phyloP scores from a whole-genome alignment of 139 green algal species.

The Helicosporidium sp. region DNA sequence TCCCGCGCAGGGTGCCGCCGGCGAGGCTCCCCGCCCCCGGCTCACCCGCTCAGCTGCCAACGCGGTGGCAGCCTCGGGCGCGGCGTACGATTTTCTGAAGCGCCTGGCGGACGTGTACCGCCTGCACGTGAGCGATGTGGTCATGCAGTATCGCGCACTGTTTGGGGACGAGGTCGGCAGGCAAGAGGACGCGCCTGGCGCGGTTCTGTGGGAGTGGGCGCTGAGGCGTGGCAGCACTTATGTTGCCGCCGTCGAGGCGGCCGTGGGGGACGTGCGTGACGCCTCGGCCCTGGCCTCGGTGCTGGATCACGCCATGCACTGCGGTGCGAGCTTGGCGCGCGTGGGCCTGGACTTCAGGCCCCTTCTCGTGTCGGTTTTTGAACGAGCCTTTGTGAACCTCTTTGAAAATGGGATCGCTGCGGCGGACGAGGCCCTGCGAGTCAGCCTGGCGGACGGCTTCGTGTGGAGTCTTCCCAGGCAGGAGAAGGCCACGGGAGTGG shows the following conservation, averaged over 20 bases:
- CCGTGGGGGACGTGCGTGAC: conserved; percentile 38
- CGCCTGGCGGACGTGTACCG: conserved; percentile 81
- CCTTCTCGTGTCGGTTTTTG: conserved; percentile 72
- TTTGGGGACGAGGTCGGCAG: conserved; percentile 59
- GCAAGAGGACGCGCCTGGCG: not conserved
- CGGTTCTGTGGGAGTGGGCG: conserved; percentile 55
- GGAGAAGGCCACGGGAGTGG: conserved; percentile 1
- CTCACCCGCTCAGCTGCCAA: not conserved
- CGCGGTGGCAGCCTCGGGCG: conserved; percentile 49
- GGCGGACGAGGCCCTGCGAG: too few relatives aligned
- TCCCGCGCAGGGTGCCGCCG: too few relatives aligned
- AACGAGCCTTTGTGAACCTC: too few relatives aligned
- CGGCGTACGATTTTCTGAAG: conserved; percentile 69
- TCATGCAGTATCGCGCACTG: conserved; percentile 94
- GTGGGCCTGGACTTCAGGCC: conserved; percentile 84
- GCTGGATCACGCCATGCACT: conserved; percentile 93
- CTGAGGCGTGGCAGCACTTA: conserved; percentile 45
- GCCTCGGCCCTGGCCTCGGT: conserved; percentile 29
- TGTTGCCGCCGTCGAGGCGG: conserved; percentile 26
- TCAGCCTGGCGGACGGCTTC: too few relatives aligned
- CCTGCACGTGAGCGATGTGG: conserved; percentile 92
- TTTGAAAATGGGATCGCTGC: too few relatives aligned
- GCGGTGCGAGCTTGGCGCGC: conserved; percentile 56
- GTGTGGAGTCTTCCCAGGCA: too few relatives aligned
- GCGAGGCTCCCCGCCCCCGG: too few relatives aligned